phyloP scores from a whole-genome alignment of 441 rosid genomes.

The Mallotus repandus region DNA sequence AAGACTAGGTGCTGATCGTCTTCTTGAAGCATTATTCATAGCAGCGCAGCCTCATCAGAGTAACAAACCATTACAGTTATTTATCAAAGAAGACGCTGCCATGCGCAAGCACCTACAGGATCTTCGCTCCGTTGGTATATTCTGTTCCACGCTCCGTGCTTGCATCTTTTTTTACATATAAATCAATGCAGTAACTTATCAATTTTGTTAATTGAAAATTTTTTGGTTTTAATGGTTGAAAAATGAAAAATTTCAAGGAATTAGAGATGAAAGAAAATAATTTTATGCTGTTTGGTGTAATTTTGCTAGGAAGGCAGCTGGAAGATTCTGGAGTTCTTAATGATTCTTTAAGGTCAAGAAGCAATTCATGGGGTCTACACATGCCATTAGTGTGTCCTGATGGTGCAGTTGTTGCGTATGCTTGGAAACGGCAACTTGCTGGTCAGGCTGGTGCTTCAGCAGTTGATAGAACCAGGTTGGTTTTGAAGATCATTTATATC shows the following conservation, averaged over 20 bases:
- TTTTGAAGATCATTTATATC: background rate
- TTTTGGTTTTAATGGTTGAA: too few species aligned
- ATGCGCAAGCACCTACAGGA: constrained; percentile 89
- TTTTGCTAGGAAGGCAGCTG: constrained; percentile 67
- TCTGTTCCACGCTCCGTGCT: too few species aligned
- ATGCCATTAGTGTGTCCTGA: constrained; percentile 97
- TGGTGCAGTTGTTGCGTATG: constrained; percentile 95
- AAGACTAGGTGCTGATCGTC: constrained; percentile 86
- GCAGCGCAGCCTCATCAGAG: constrained; percentile 67
- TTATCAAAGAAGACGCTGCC: constrained; percentile 70
- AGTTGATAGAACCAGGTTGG: constrained; percentile 90
- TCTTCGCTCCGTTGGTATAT: constrained; percentile 68
- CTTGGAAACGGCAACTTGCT: constrained; percentile 97
- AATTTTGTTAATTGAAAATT: too few species aligned
- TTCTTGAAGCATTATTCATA: constrained; percentile 80
- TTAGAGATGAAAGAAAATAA: background rate
- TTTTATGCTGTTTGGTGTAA: background rate
- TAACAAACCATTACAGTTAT: constrained; percentile 53
- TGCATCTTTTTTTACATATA: too few species aligned
- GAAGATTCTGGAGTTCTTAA: constrained; percentile 90
- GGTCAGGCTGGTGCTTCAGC: constrained; percentile 99
- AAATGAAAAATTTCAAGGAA: too few species aligned
- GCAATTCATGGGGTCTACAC: constrained; percentile 92
- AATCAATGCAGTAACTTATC: too few species aligned
- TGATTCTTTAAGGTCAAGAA: constrained; percentile 69